Base-by-base conservation (phyloP, 2,329 filamentous ascomycete genomes). In the Tolypocladium cylindrosporum region DNA sequence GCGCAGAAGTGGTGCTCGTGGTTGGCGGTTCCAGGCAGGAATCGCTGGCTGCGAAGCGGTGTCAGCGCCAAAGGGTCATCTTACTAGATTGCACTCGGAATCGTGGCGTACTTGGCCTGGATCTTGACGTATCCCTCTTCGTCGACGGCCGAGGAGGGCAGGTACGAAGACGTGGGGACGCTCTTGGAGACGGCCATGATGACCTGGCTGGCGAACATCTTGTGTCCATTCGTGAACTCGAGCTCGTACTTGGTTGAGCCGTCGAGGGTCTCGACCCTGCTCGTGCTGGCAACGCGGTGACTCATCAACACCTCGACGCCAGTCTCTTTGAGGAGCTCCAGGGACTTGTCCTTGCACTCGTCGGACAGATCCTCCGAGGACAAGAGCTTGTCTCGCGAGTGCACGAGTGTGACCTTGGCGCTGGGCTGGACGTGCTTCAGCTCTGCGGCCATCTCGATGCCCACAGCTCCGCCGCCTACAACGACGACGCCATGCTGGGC, bases 361-460 rank as follows among this genome's bases (percentile, higher is more conserved):
- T 87, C 81, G 0, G 88, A 85, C 2, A 94, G 77, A 3, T 82
- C 83, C 72, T 94, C 90, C 0, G 87, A 83, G 0, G 88, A 91
- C 9, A 93, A 77, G 1, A 93, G 80, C 65, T 82, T 82, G 34
- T 80, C 76, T 24, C 88, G 79, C 4, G 89, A 91, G 69, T 93
- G 90, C 5, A 90, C 82, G 1, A 94, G 79, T 1, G 84, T 89
- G n/a, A 93, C 85, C 45, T 80, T 80, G 57, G 84, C 74, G 13
- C 80, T 66, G 0, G 90, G 88, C 60, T 86, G 79, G 31, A 85
- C 75, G 52, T 82, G 70, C 71, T 91, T 92, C 57, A 92, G 75
- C 73, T 94, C 89, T 1, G 87, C 84, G 0, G 90, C 88, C 79
- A 93, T 91, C 69, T 93, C 89, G 57, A 92, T 85, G 10, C 90